Percentiles rank a stretch among this genome's conserved stretches.
phyloP scores from a whole-genome alignment of 2,329 filamentous ascomycete genomes.

The Apiospora saccharicola region DNA sequence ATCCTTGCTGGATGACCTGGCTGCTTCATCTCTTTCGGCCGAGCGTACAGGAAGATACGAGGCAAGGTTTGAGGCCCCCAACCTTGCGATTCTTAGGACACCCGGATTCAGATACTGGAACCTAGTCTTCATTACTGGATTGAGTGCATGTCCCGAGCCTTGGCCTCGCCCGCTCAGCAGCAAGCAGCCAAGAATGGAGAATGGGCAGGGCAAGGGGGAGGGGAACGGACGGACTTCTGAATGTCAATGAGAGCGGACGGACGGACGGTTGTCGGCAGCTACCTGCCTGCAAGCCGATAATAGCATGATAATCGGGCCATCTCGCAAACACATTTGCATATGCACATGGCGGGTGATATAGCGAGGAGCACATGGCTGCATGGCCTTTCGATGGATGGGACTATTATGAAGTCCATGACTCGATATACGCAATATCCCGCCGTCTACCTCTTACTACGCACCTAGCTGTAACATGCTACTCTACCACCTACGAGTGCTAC shows the following conservation, averaged over 20 bases:
- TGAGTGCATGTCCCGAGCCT: conserved; percentile 1
- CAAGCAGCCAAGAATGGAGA: background rate
- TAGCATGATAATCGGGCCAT: conserved; percentile 21
- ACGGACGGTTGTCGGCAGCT: conserved; percentile 11
- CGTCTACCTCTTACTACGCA: background rate
- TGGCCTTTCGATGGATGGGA: conserved; percentile 2
- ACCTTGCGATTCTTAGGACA: background rate
- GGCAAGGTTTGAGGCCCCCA: conserved; percentile 13
- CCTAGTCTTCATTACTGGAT: conserved; percentile 6
- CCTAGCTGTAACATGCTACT: background rate
- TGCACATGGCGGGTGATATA: background rate
- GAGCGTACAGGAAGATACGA: conserved; percentile 13
- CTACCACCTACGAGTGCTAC: background rate
- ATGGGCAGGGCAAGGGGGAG: background rate
- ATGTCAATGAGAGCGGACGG: background rate
- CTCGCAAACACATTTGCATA: background rate
- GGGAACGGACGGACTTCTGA: conserved; percentile 17
- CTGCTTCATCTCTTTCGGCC: conserved; percentile 8
- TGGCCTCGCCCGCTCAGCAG: background rate
- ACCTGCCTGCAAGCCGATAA: conserved; percentile 12
- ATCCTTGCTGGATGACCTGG: background rate
- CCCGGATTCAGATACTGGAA: conserved; percentile 8
- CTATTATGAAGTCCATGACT: conserved; percentile 6
- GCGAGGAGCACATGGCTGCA: background rate
- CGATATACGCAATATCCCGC: background rate